Evolutionary conservation across 345 rosid species (phyloP).

Genomic region (Cardamine occulta): DNA sequence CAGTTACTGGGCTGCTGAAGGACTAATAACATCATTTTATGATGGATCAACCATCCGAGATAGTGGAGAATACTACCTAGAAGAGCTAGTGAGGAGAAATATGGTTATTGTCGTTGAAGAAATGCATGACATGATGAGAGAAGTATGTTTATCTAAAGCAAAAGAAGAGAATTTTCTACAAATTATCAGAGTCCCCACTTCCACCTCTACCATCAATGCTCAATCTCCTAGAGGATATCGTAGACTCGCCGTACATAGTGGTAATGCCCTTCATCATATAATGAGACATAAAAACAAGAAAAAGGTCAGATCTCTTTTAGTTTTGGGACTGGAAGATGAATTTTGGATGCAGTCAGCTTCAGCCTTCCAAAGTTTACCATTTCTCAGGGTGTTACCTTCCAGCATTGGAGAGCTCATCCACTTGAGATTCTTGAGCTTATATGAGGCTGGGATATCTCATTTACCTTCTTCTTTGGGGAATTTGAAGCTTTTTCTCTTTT

Average conservation of each 20-base stretch:
- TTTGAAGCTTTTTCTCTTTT: background rate
- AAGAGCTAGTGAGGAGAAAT: conserved; percentile 21
- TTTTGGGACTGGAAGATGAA: background rate
- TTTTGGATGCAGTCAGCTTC: background rate
- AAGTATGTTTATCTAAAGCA: background rate
- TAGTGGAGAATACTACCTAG: conserved; percentile 32
- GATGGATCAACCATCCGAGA: conserved; percentile 28
- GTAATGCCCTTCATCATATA: background rate
- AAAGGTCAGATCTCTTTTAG: conserved; percentile 14
- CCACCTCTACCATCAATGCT: background rate
- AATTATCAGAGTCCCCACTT: background rate
- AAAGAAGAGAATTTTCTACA: background rate
- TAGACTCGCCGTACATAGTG: background rate
- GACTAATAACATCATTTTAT: conserved; percentile 2
- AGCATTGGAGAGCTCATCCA: conserved; percentile 45
- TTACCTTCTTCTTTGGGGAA: background rate
- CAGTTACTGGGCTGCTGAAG: conserved; percentile 51
- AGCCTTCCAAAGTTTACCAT: background rate
- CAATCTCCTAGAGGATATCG: background rate
- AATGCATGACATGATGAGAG: background rate
- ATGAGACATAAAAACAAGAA: background rate
- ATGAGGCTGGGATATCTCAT: background rate
- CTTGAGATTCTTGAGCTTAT: conserved; percentile 14
- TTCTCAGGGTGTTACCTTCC: conserved; percentile 5
- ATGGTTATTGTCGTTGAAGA: background rate